A percentile compares a stretch with the other conserved stretches of the same genome.
phyloP scores from a whole-genome alignment of 2,329 filamentous ascomycete species.

The Diplodia scrobiculata region DNA sequence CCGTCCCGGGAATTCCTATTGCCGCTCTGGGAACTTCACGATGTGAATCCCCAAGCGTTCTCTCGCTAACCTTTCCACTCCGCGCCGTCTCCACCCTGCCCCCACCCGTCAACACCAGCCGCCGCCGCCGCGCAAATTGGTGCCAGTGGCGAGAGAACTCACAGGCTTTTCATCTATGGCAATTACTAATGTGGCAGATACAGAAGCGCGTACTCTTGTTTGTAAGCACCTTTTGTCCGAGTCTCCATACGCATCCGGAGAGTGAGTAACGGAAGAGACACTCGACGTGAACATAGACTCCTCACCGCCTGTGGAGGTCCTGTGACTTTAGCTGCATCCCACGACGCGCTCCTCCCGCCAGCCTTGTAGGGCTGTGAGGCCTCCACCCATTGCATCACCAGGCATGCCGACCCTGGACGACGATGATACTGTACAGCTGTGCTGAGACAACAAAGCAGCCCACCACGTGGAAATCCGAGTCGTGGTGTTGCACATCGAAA shows the following conservation, averaged over 20 bases:
- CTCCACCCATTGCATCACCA: constrained; percentile 24
- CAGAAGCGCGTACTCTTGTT: background rate
- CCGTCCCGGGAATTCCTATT: background rate
- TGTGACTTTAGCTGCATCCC: constrained; percentile 5
- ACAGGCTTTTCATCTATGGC: background rate
- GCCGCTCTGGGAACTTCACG: constrained; percentile 18
- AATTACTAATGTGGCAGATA: constrained; percentile 4
- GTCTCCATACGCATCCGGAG: background rate
- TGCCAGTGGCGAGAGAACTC: constrained; percentile 1
- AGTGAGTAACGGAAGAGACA: background rate
- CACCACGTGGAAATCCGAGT: constrained; percentile 20
- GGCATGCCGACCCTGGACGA: constrained; percentile 3
- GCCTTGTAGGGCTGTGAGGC: constrained; percentile 16
- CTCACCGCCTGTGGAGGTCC: constrained; percentile 13
- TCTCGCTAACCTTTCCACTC: constrained; percentile 10
- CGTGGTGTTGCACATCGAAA: constrained; percentile 17
- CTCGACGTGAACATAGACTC: background rate
- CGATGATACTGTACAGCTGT: constrained; percentile 4
- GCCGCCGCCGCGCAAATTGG: constrained; percentile 8
- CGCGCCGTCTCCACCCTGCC: background rate
- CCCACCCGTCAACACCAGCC: constrained; percentile 7
- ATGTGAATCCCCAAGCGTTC: constrained; percentile 6
- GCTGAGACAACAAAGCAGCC: constrained; percentile 7
- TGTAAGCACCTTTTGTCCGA: background rate
- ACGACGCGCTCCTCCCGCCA: background rate